Conservation (phyloP, 2,329 filamentous ascomycete species). For the Ophiocordyceps camponoti-leonardi region DNA sequence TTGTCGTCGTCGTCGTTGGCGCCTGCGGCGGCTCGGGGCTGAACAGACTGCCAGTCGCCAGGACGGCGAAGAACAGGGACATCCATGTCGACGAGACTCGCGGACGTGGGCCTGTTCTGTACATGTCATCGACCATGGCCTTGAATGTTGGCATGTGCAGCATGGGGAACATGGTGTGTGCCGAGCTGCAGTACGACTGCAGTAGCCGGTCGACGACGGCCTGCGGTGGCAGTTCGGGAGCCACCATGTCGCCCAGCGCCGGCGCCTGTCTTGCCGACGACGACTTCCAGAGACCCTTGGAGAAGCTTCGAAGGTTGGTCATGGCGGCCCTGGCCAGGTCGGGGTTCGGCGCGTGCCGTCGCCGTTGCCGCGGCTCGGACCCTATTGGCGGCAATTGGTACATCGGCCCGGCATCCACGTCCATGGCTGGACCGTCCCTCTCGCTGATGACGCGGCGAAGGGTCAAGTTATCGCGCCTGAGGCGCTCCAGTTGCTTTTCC, state of each 20-base stretch:
- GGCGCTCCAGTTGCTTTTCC: conserved; percentile 71
- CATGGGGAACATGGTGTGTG: conserved; percentile 70
- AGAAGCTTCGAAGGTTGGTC: conserved; percentile 53
- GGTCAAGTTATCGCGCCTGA: conserved; percentile 64
- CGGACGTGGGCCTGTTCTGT: conserved; percentile 43
- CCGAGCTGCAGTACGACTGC: conserved; percentile 54
- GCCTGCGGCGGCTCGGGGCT: conserved; percentile 27
- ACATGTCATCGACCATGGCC: conserved; percentile 59
- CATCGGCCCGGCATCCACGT: conserved; percentile 26
- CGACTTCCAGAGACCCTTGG: conserved; percentile 64
- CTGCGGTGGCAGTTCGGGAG: conserved; percentile 54
- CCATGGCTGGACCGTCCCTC: conserved; percentile 27
- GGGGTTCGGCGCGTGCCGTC: conserved; percentile 41
- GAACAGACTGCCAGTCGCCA: conserved; percentile 71
- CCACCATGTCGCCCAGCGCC: conserved; percentile 31
- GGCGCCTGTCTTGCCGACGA: conserved; percentile 44
- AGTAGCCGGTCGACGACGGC: conserved; percentile 55
- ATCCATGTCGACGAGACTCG: conserved; percentile 50
- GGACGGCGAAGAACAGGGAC: conserved; percentile 64
- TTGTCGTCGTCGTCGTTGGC: conserved; percentile 25
- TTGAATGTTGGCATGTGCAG: conserved; percentile 78
- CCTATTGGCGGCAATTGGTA: conserved; percentile 48
- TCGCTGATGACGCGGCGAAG: conserved; percentile 48
- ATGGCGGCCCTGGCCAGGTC: conserved; percentile 60
- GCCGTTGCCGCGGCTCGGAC: conserved; percentile 45